These are phyloP conservation scores for apple (Malus domestica) DNA, from an alignment of 306 rosid genomes.

Conservation along the genomic window DNA sequence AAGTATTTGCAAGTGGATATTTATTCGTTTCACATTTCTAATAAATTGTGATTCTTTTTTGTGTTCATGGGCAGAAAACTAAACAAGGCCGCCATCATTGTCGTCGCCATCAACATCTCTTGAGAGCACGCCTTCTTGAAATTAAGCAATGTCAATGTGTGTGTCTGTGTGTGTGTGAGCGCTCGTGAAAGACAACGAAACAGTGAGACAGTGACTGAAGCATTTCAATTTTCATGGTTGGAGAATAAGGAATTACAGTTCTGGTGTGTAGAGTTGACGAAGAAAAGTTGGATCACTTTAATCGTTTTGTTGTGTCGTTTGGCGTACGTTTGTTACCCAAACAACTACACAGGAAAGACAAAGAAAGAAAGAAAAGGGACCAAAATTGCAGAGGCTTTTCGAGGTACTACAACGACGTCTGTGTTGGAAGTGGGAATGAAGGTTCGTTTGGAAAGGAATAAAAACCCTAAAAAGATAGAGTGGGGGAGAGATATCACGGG, in stretches of 20 bases:
- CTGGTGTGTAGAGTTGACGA: not conserved
- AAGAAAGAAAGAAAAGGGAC: not conserved
- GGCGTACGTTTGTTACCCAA: conserved; percentile 6
- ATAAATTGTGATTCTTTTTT: too few species aligned
- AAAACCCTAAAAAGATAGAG: conserved; percentile 9
- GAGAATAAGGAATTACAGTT: not conserved
- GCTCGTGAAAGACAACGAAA: not conserved
- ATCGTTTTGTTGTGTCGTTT: not conserved
- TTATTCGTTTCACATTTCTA: not conserved
- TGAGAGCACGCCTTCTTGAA: too few species aligned
- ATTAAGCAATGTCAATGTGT: too few species aligned
- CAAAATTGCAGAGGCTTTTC: not conserved
- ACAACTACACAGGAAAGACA: conserved; percentile 6
- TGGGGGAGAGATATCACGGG: conserved; percentile 27
- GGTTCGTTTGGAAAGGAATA: conserved; percentile 21
- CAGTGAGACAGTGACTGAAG: not conserved
- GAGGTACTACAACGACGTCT: not conserved
- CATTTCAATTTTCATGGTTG: not conserved
- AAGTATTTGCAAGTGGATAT: too few species aligned
- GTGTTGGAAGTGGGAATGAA: conserved; percentile 5
- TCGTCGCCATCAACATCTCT: not conserved
- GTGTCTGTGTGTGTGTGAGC: not conserved
- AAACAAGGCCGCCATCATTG: not conserved
- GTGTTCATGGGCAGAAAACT: not conserved
- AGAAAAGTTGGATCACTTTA: conserved; percentile 23